Percentiles rank a stretch among this genome's conserved stretches.
phyloP scores from a whole-genome alignment of 495 filamentous ascomycete genomes.

The Poronia punctata region DNA sequence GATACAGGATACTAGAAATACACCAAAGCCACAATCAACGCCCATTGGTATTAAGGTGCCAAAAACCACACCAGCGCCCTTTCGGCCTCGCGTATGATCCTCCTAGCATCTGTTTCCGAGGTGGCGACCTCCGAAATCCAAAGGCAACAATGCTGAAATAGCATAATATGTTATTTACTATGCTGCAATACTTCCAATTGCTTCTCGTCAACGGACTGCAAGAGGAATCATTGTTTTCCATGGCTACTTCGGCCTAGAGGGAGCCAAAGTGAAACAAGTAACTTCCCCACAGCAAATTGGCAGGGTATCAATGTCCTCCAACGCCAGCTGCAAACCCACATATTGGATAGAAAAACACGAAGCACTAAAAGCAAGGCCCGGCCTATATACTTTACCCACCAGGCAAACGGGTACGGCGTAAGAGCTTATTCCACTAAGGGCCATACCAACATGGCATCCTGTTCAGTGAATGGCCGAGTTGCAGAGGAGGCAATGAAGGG shows the following conservation, averaged over 20 bases:
- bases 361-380: neutral
- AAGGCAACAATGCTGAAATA: no score
- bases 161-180: no score
- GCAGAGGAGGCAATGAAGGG: conserved; percentile 37
- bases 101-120: no score
- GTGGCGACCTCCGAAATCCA: no score
- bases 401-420: no score
- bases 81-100: no score
- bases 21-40: no score
- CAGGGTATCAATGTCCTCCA: conserved; percentile 20
- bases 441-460: neutral
- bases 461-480: conserved; percentile 28
- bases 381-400: neutral
- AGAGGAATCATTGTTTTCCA: neutral
- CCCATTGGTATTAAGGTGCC: no score
- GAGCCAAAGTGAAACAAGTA: conserved; percentile 4
- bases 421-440: no score
- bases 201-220: neutral
- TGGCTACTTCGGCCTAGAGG: neutral
- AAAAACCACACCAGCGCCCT: no score
- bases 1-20: no score
- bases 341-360: conserved; percentile 8
- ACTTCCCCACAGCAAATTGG: conserved; percentile 16
- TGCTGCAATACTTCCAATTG: no score
- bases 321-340: conserved; percentile 15